phyloP scores from a whole-genome alignment of 768 basidiomycete species.

The Serendipita sp. region DNA sequence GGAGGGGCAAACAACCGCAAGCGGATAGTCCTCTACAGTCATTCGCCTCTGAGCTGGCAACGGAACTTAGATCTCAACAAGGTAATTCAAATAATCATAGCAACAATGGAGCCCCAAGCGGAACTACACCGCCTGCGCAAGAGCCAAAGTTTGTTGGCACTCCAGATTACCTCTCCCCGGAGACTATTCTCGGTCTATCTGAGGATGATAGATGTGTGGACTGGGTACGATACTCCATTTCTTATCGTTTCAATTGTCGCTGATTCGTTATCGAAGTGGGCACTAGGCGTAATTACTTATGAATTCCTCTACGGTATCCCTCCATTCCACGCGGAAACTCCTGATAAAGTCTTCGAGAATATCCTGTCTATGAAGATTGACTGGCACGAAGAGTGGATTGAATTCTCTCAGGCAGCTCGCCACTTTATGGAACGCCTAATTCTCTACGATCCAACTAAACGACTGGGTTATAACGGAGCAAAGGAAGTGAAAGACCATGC shows the following conservation, averaged over 20 bases:
- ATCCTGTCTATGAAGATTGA: constrained; percentile 87
- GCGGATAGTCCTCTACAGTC: constrained; percentile 70
- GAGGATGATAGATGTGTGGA: constrained; percentile 92
- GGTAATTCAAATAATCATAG: neutral
- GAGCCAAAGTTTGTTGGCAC: constrained; percentile 95
- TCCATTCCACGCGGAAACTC: constrained; percentile 94
- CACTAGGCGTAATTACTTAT: constrained; percentile 92
- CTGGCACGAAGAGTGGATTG: constrained; percentile 91
- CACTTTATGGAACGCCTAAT: constrained; percentile 83
- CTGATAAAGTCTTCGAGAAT: constrained; percentile 96
- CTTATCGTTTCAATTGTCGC: constrained; percentile 9
- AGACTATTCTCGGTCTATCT: constrained; percentile 86
- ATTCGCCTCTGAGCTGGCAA: constrained; percentile 72
- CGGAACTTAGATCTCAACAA: constrained; percentile 57
- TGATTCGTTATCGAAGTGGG: constrained; percentile 51
- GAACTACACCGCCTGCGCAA: constrained; percentile 30
- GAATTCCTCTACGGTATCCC: constrained; percentile 95
- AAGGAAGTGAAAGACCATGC: constrained; percentile 87
- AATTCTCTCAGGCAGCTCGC: constrained; percentile 67
- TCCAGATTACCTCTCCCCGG: constrained; percentile 92
- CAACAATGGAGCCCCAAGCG: constrained; percentile 32
- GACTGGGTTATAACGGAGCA: constrained; percentile 75
- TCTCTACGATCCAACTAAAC: constrained; percentile 58
- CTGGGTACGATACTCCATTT: constrained; percentile 48
- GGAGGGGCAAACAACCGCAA: constrained; percentile 25